Base-by-base conservation (phyloP, 495 filamentous ascomycete genomes). In the Aspergillus bridgeri region DNA sequence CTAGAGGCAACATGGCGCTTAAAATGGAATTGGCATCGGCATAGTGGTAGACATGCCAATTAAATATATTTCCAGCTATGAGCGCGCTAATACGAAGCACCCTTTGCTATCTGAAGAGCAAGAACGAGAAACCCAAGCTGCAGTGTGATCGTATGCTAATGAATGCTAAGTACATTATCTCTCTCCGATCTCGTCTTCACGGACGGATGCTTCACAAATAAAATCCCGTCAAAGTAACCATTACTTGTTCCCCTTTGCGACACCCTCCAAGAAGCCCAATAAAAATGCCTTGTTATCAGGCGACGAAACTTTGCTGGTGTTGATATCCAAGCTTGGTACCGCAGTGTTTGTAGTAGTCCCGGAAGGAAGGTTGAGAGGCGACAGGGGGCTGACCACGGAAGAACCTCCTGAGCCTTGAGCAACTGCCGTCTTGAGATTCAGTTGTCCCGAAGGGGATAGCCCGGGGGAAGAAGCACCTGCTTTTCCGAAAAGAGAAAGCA, bases 251-350 rank as follows among this genome's bases (percentile, higher is more conserved):
- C 69, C 69, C 58, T 79, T 79, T 2, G 81, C 83, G 48, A 87
- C 80, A 54, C 78, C 79, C 60, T 84, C 80, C 65, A 96, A 70
- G 70, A 91, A 95, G 8, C 84, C 87, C 50, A 94, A 73, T 62
- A 95, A 73, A 61, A 95, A 95, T n/a, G 81, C 82, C 64, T 87
- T 86, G 62, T 95, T 84, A 8, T 79, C 84, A 2, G 85, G 81
- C 3, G 84, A 87, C n/a, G 85, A 87, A 42, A 86, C 57, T n/a
- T 53, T 56, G 45, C 65, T 65, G 5, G 53, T 19, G 5, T 81
- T 21, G 86, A 75, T 38, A 76, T 74, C 46, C 76, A 73, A 38
- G 72, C 78, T 17, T 76, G 78, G 38, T 74, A 72, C 23, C 79
- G 69, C 25, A 79, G 75, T 0, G 70, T 60, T 76, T 47, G 74